A percentile compares a stretch with the other conserved stretches of the same genome.
These are phyloP conservation scores for Davidsoniella eucalypti DNA, from an alignment of 2,329 filamentous ascomycete genomes.

Conservation along the genomic window DNA sequence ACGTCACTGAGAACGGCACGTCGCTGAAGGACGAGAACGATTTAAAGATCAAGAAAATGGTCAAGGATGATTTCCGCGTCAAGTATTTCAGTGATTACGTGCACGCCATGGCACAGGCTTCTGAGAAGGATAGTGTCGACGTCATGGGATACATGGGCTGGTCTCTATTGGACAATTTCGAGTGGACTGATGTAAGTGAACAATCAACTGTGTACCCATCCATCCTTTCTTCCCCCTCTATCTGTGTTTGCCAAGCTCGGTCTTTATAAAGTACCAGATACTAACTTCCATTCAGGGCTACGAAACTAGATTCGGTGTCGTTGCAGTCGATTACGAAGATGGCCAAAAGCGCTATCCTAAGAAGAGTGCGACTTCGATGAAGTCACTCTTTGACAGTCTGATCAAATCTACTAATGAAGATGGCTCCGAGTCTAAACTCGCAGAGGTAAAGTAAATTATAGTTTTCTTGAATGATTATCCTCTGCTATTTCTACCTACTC, in stretches of 20 bases:
- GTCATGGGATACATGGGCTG: conserved; percentile 71
- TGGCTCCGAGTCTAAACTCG: background rate
- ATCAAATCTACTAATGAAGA: conserved; percentile 24
- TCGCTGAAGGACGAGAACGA: conserved; percentile 73
- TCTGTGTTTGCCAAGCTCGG: conserved; percentile 81
- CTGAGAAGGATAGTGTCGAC: conserved; percentile 56
- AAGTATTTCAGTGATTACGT: conserved; percentile 69
- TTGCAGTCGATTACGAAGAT: conserved; percentile 66
- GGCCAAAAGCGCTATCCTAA: conserved; percentile 68
- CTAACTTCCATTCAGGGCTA: conserved; percentile 36
- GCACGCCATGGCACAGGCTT: conserved; percentile 57
- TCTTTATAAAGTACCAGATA: conserved; percentile 42
- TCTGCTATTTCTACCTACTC: background rate
- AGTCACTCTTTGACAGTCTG: conserved; percentile 52
- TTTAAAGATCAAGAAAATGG: conserved; percentile 48
- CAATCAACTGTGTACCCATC: background rate
- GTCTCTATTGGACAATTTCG: conserved; percentile 82
- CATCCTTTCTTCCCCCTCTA: conserved; percentile 28
- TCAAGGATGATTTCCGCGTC: conserved; percentile 68
- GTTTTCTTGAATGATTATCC: background rate
- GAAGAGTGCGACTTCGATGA: conserved; percentile 62
- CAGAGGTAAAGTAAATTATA: background rate
- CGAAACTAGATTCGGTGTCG: conserved; percentile 70
- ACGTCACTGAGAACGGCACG: conserved; percentile 80
- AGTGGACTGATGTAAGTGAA: conserved; percentile 53